These are phyloP conservation scores for Geotrichum klebahnii DNA, from an alignment of 1,139 yeast genomes.

Conservation along the genomic window DNA sequence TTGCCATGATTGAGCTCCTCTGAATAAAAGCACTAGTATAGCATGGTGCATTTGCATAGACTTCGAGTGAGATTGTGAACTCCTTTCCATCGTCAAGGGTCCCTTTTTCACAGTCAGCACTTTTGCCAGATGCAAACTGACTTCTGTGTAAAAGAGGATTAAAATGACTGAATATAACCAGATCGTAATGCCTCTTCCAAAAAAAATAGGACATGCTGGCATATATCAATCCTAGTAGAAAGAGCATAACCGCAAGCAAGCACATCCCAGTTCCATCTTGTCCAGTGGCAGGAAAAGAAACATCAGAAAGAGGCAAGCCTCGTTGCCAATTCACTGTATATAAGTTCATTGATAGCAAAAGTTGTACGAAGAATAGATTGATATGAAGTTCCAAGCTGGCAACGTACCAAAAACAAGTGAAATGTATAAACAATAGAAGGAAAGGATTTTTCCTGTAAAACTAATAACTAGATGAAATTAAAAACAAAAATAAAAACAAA, in stretches of 20 bases:
- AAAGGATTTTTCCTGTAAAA: too few species aligned
- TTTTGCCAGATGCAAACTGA: neutral
- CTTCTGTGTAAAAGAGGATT: neutral
- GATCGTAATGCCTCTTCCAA: neutral
- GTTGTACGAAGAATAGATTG: too few species aligned
- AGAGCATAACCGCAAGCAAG: neutral
- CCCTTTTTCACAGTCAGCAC: neutral
- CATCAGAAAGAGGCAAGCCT: neutral
- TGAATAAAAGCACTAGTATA: too few species aligned
- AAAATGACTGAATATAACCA: neutral
- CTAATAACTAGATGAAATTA: too few species aligned
- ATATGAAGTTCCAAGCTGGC: too few species aligned
- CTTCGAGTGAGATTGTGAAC: neutral
- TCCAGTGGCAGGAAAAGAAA: neutral
- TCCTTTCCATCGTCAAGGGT: neutral
- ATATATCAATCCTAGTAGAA: neutral
- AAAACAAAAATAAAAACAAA: too few species aligned
- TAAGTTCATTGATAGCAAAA: too few species aligned
- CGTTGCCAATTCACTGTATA: too few species aligned
- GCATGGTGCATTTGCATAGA: neutral
- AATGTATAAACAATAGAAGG: too few species aligned
- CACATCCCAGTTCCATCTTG: too few species aligned
- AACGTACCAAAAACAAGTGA: too few species aligned
- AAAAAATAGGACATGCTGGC: neutral
- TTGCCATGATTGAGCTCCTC: too few species aligned